Conservation (phyloP, 164 flowering plant genomes). For the Macadamia integrifolia region DNA sequence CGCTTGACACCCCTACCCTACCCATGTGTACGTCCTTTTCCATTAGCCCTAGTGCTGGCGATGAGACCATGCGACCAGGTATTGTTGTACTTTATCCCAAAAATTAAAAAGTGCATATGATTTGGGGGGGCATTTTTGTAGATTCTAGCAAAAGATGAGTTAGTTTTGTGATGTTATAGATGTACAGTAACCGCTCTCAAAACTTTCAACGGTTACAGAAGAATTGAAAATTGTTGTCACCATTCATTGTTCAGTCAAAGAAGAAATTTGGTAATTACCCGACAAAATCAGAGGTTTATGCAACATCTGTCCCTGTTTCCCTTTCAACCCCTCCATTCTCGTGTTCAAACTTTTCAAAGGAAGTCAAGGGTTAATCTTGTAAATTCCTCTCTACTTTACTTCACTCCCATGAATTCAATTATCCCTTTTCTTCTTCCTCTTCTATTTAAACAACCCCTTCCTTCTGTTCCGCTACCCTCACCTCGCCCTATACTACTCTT, state of each 20-base stretch:
- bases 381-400: conserved; percentile 16
- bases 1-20: no score
- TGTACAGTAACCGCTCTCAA: no score
- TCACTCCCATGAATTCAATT: conserved; percentile 24
- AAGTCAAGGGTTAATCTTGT: conserved; percentile 39
- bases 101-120: no score
- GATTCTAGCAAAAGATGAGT: no score
- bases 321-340: conserved; percentile 28
- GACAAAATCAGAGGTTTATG: conserved; percentile 42
- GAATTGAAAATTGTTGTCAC: conserved; percentile 6
- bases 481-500: not conserved
- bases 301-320: conserved; percentile 39
- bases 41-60: no score
- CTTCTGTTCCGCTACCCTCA: not conserved
- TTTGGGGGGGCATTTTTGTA: no score
- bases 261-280: conserved; percentile 36
- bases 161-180: no score
- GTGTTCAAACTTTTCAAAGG: conserved; percentile 27
- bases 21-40: no score
- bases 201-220: conserved; percentile 7
- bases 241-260: conserved; percentile 29
- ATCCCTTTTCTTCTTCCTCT: conserved; percentile 1
- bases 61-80: no score
- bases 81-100: no score
- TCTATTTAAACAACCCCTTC: not conserved